Evolutionary conservation across 805 yeast genomes (phyloP).

Genomic region (Starmera amethionina): DNA sequence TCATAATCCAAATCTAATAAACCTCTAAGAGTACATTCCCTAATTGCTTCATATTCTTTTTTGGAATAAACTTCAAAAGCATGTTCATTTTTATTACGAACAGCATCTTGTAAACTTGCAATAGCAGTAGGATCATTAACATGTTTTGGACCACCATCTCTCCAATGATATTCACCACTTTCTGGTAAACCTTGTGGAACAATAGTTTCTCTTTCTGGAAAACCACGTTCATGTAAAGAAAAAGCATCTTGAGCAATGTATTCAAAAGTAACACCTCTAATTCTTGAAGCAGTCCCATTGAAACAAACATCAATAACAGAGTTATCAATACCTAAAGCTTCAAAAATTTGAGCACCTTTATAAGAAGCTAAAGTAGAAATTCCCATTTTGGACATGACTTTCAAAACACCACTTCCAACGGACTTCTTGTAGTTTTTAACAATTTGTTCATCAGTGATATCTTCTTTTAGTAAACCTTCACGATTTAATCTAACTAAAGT

Average conservation of each 20-base stretch:
- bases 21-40: constrained; percentile 90
- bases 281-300: constrained; percentile 95
- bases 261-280: constrained; percentile 91
- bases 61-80: constrained; percentile 87
- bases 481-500: constrained; percentile 75
- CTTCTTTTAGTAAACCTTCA: constrained; percentile 60
- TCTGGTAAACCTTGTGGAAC: constrained; percentile 73
- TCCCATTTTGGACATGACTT: constrained; percentile 99
- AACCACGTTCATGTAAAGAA: constrained; percentile 87
- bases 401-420: constrained; percentile 82
- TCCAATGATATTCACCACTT: constrained; percentile 96
- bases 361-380: constrained; percentile 96
- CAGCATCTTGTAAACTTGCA: constrained; percentile 97
- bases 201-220: constrained; percentile 64
- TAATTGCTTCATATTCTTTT: constrained; percentile 85
- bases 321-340: constrained; percentile 92
- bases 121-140: constrained; percentile 91
- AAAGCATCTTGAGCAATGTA: constrained; percentile 95
- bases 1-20: constrained; percentile 83
- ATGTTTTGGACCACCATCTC: constrained; percentile 97
- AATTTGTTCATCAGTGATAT: constrained; percentile 48
- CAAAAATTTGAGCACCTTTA: constrained; percentile 98
- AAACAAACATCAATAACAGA: constrained; percentile 93
- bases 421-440: constrained; percentile 76
- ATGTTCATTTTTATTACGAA: constrained; percentile 86